Evolutionary conservation across 169 alveolate species (phyloP).

Genomic region (Plasmodium fragile): DNA sequence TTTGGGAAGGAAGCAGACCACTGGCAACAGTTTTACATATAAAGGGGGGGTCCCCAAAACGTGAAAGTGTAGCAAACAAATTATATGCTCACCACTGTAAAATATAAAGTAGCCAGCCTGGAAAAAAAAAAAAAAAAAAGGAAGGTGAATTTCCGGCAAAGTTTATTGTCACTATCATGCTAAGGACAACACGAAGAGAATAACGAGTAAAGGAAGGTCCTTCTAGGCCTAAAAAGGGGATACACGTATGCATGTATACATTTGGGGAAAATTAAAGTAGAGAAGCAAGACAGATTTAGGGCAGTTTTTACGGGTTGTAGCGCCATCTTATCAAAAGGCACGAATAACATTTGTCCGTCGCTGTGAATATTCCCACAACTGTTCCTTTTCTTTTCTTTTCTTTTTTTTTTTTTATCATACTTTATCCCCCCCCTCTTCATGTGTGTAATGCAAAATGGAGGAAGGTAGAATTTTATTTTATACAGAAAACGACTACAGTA

Average conservation of each 20-base stretch:
- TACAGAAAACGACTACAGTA: slow-evolving; percentile 13
- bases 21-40: background rate
- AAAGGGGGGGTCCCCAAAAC: background rate
- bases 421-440: background rate
- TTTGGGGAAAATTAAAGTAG: background rate
- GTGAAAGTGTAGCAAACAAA: background rate
- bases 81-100: background rate
- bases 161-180: background rate
- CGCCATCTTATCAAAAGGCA: background rate
- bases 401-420: background rate
- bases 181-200: background rate
- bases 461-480: slow-evolving; percentile 17
- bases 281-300: background rate
- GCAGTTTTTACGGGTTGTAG: background rate
- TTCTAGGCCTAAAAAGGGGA: background rate
- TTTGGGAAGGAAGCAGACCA: background rate
- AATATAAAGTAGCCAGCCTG: background rate
- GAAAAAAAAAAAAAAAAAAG: background rate
- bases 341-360: background rate
- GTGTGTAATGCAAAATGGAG: slow-evolving; percentile 39
- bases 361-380: background rate
- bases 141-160: background rate
- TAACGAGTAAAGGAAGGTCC: background rate
- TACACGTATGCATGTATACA: background rate
- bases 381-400: background rate